These are phyloP conservation scores for Aegilops tauschii DNA, from an alignment of 176 grass and related monocot genomes.

Conservation along the genomic window DNA sequence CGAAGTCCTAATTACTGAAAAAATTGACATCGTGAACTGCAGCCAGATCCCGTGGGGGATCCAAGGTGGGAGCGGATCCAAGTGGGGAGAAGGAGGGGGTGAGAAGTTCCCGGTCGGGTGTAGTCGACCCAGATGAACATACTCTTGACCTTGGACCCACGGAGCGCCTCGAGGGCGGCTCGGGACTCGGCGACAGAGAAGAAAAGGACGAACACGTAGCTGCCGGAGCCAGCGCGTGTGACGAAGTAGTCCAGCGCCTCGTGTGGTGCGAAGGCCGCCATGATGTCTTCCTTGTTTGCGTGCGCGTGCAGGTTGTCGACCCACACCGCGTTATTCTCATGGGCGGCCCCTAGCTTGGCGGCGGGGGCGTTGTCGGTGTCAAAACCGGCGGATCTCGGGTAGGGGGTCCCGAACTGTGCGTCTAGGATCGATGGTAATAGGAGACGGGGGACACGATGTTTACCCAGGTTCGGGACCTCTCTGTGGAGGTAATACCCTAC, in stretches of 20 bases:
- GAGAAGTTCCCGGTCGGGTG: constrained; percentile 27
- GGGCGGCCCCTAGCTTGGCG: too few relatives aligned
- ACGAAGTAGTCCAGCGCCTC: constrained; percentile 73
- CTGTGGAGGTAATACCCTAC: too few relatives aligned
- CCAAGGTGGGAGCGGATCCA: too few relatives aligned
- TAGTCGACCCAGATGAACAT: constrained; percentile 56
- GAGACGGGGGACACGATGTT: too few relatives aligned
- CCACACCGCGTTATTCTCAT: too few relatives aligned
- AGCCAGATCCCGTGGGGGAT: too few relatives aligned
- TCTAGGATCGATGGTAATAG: too few relatives aligned
- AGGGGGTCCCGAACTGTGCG: too few relatives aligned
- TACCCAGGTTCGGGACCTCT: too few relatives aligned
- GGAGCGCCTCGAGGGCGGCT: constrained; percentile 49
- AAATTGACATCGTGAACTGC: neutral
- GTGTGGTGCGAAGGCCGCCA: constrained; percentile 39
- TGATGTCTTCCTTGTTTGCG: constrained; percentile 46
- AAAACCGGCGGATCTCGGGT: too few relatives aligned
- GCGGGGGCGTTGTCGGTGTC: too few relatives aligned
- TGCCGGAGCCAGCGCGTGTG: constrained; percentile 48
- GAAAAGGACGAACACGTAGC: constrained; percentile 79
- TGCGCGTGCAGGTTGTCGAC: neutral
- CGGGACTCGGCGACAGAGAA: constrained; percentile 44
- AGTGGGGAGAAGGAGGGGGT: too few relatives aligned
- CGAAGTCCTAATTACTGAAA: constrained; percentile 11
- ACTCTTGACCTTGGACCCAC: constrained; percentile 47